These are phyloP conservation scores for Termitomyces sp. DNA, from an alignment of 768 basidiomycete genomes.

Conservation along the genomic window DNA sequence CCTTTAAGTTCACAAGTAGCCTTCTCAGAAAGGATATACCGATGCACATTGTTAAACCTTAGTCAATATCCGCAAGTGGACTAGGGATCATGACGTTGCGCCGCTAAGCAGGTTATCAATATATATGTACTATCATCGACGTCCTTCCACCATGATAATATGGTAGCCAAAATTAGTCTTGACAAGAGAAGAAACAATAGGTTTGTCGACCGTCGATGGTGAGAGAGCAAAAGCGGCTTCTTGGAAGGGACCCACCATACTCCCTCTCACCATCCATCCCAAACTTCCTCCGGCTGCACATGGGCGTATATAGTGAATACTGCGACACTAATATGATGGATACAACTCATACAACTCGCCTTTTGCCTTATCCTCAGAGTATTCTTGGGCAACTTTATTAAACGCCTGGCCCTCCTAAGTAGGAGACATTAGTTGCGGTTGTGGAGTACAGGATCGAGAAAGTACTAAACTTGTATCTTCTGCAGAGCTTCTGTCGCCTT, in stretches of 20 bases:
- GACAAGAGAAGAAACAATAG: slow-evolving; percentile 62
- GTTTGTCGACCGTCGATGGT: slow-evolving; percentile 79
- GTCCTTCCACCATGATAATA: slow-evolving; percentile 88
- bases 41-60: neutral
- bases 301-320: neutral
- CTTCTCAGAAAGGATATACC: too few species aligned
- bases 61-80: neutral
- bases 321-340: neutral
- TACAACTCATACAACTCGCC: slow-evolving; percentile 36
- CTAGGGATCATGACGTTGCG: neutral
- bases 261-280: slow-evolving; percentile 83
- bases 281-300: slow-evolving; percentile 72
- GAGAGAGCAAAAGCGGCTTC: slow-evolving; percentile 81
- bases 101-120: neutral
- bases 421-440: neutral
- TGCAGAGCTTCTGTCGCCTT: slow-evolving; percentile 72
- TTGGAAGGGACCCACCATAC: slow-evolving; percentile 87
- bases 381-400: slow-evolving; percentile 86
- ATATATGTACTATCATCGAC: slow-evolving; percentile 35
- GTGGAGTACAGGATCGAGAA: neutral
- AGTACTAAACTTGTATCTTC: slow-evolving; percentile 65
- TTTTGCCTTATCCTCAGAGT: slow-evolving; percentile 90
- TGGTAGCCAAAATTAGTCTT: slow-evolving; percentile 86
- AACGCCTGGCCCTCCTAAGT: slow-evolving; percentile 68
- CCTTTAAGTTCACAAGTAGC: too few species aligned